Base-by-base conservation (phyloP, 768 basidiomycete species). In the Tylopilus subfusipes region DNA sequence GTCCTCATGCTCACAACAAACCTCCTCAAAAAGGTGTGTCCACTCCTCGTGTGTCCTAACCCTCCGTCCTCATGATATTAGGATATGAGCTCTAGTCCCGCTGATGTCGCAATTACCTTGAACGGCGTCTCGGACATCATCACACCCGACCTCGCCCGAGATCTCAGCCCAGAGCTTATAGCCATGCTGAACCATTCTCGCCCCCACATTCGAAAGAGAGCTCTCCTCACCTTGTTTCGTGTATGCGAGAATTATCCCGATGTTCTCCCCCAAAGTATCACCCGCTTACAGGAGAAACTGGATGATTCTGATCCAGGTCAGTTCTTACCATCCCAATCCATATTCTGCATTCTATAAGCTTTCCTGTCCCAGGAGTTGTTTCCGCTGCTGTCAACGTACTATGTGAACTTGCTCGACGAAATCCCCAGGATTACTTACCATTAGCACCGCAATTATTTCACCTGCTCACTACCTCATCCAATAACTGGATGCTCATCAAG, bases 401-500 rank as follows among this genome's bases (percentile, higher is more conserved):
- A 6, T 96, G 94, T 68, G 97, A 99, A 72, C 78, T 98, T 34
- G 88, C 91, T 13, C 82, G 91, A 53, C 77, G 81, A 42, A 85
- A 86, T 57, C 93, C 95, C 9, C 73, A 75, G 54, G 88, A 90
- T 55, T 94, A 93, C 66, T 78, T 99, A 9, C 77, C 85, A 4
- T 73, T 99, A 38, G 97, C 96, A 2, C 97, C 97, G 11, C 90
- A 90, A 62, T 71, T 98, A 50, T 99, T 98, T 70, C 92, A 90
- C 63, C 79, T 98, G 12, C 75, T 99, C 55, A 97, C 93, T 0
- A 93, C 87, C 2, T 93, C 93, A 12, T 88, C 90, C 11, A 98
- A 99, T 70, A 99, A 99, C 63, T 99, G 97, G 97, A 96, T 98
- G 92, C 80, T 99, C 55, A 99, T 99, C 71, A 99, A 99, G 73